Percentiles rank a stretch among this genome's conserved stretches.
Conservation (phyloP, 305 asterid genomes). For the Lippia alba region DNA sequence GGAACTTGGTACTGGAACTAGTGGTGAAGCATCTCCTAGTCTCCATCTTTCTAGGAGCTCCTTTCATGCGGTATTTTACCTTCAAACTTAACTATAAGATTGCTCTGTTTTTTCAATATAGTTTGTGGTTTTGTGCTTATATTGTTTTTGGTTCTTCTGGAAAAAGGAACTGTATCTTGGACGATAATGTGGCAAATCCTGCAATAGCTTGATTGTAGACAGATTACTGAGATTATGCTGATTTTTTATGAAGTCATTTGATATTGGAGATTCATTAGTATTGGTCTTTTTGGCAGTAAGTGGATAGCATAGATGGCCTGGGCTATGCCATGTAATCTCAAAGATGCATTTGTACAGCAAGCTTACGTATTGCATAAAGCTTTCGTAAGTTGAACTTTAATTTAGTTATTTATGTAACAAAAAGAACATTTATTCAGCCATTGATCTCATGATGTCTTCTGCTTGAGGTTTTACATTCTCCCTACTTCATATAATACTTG, state of each 20-base stretch:
- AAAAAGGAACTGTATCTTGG: not conserved
- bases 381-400: not conserved
- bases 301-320: not conserved
- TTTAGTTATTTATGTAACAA: conserved; percentile 5
- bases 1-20: conserved; percentile 51
- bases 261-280: not conserved
- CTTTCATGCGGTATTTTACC: conserved; percentile 51
- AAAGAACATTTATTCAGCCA: not conserved
- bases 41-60: conserved; percentile 51
- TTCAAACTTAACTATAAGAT: conserved; percentile 6
- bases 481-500: not conserved
- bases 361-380: not conserved
- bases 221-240: not conserved
- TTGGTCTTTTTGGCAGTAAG: not conserved
- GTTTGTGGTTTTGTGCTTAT: conserved; percentile 17
- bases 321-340: not conserved
- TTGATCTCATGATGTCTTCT: not conserved
- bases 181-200: not conserved
- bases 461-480: not conserved
- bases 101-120: not conserved
- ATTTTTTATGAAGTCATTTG: conserved; percentile 3
- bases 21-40: conserved; percentile 59
- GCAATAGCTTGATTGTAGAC: not conserved
- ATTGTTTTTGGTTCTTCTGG: not conserved
- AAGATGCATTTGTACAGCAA: conserved; percentile 6